Evolutionary conservation across 1,139 yeast genomes (phyloP), one percentile per base, ranked within the genome.

Genomic region (Keqinozyma sinolaborantium): DNA sequence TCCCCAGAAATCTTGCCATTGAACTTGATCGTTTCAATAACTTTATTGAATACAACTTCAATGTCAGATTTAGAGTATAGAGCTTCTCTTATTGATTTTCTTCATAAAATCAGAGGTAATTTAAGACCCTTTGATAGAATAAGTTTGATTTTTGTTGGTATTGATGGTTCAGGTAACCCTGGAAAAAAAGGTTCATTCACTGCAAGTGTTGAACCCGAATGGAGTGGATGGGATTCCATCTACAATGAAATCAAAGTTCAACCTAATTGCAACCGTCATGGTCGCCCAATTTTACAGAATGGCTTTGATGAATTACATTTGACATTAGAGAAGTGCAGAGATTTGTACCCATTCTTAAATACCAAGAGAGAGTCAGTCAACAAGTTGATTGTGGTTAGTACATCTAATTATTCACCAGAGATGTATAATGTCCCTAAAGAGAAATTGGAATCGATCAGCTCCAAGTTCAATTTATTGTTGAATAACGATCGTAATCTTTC

Each of bases 161-260:
- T 66, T 32, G 68, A 73, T 43, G 68, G 73, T 2, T 36, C 41
- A 1, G 57, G 65, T 13, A 55, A 35, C 24, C 52, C 60, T 2
- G 45, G 64, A 5, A 48, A 56, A 16, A 50, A 56, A 24, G 80
- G 81, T 0, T 64, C 76, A 8, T 79, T 73, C 45, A 60, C 76
- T 33, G 84, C 85, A 0, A 72, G 78, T 46, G 64, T 68, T 3
- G 54, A 60, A 12, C 56, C 64, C n/a, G 40, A 47, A 2, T 79
- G 85, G 85, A 59, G 62, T 16, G 83, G 80, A 0, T 78, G 85
- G 83, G 56, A 60, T 16, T 60, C 63, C 2, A 46, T 78, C 7
- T 48, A 78, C 10, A 56, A 62, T 6, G 69, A 63, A 9, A 51
- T 78, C 9, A 48, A 55, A 24, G 62, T 73, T 11, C 59, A 53